A percentile compares a stretch with the other conserved stretches of the same genome.
These are phyloP conservation scores for Pichia membranifaciens DNA, from an alignment of 805 yeast genomes.

Conservation along the genomic window DNA sequence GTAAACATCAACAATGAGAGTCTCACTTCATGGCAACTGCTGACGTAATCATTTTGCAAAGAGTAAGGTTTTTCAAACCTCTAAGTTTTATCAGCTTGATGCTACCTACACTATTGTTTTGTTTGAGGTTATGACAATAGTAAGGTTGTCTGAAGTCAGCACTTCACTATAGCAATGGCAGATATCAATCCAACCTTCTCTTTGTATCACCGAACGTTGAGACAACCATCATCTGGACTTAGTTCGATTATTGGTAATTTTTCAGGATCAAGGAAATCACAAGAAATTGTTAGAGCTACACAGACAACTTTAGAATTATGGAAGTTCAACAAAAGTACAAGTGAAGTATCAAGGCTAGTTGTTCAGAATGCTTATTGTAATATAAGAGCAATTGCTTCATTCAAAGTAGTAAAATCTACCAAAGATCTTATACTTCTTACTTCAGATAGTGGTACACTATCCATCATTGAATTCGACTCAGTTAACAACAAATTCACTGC, in stretches of 20 bases:
- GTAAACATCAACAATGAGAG: too few relatives aligned
- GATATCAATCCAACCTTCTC: slow-evolving; percentile 34
- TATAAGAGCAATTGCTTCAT: slow-evolving; percentile 45
- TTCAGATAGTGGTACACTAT: slow-evolving; percentile 75
- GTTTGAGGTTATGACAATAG: too few relatives aligned
- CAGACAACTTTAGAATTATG: slow-evolving; percentile 50
- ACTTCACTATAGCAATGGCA: slow-evolving; percentile 11
- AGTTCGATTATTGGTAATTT: slow-evolving; percentile 66
- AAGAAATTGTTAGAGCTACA: slow-evolving; percentile 57
- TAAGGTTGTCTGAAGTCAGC: too few relatives aligned
- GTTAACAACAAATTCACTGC: slow-evolving; percentile 31
- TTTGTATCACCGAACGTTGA: slow-evolving; percentile 69
- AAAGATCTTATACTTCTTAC: slow-evolving; percentile 60
- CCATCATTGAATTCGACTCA: slow-evolving; percentile 34
- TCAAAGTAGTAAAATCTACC: slow-evolving; percentile 48
- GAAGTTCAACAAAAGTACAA: slow-evolving; percentile 48
- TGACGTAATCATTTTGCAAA: too few relatives aligned
- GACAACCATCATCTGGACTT: slow-evolving; percentile 48
- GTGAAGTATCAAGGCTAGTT: slow-evolving; percentile 41
- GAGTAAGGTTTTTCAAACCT: too few relatives aligned
- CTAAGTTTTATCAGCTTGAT: too few relatives aligned
- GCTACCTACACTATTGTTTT: too few relatives aligned
- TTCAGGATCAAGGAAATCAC: slow-evolving; percentile 45
- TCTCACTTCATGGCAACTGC: too few relatives aligned
- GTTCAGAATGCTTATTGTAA: slow-evolving; percentile 51